phyloP scores from a whole-genome alignment of 106 monocot species.

The Dioscorea dumetorum region DNA sequence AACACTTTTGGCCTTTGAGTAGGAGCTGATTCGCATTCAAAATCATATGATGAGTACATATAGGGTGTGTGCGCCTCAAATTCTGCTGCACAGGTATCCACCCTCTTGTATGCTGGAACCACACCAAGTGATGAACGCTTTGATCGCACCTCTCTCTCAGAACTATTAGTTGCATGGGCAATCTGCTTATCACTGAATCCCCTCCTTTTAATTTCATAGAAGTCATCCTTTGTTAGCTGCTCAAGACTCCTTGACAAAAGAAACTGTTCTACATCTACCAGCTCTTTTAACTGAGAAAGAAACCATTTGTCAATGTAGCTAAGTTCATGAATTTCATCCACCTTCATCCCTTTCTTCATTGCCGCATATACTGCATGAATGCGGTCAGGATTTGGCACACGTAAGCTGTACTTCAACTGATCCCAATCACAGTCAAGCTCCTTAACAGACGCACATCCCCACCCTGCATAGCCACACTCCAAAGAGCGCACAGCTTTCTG shows the following conservation, averaged over 20 bases:
- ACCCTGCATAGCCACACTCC: conserved; percentile 86
- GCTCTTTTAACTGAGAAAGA: conserved; percentile 76
- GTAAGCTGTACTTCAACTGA: conserved; percentile 74
- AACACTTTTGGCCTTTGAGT: conserved; percentile 75
- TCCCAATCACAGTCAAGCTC: conserved; percentile 83
- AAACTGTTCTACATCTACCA: conserved; percentile 86
- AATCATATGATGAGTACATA: conserved; percentile 97
- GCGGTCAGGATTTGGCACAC: conserved; percentile 89
- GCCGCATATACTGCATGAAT: conserved; percentile 92
- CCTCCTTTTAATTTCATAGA: conserved; percentile 79
- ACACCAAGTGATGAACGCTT: conserved; percentile 59
- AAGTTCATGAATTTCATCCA: conserved; percentile 87
- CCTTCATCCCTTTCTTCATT: conserved; percentile 89
- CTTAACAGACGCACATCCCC: conserved; percentile 80
- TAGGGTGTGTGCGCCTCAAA: conserved; percentile 98
- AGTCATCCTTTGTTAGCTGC: conserved; percentile 67
- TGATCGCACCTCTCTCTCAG: conserved; percentile 59
- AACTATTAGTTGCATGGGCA: conserved; percentile 65
- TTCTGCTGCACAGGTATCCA: conserved; percentile 98
- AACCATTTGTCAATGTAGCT: conserved; percentile 90
- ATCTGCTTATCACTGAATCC: conserved; percentile 95
- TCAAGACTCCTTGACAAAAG: conserved; percentile 43
- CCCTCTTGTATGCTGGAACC: conserved; percentile 82
- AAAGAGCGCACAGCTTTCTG: conserved; percentile 95
- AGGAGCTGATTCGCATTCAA: conserved; percentile 89